Evolutionary conservation across 1,284 basidiomycete genomes (phyloP), one percentile per base, ranked within the genome.

Genomic region (Tausonia pullulans): DNA sequence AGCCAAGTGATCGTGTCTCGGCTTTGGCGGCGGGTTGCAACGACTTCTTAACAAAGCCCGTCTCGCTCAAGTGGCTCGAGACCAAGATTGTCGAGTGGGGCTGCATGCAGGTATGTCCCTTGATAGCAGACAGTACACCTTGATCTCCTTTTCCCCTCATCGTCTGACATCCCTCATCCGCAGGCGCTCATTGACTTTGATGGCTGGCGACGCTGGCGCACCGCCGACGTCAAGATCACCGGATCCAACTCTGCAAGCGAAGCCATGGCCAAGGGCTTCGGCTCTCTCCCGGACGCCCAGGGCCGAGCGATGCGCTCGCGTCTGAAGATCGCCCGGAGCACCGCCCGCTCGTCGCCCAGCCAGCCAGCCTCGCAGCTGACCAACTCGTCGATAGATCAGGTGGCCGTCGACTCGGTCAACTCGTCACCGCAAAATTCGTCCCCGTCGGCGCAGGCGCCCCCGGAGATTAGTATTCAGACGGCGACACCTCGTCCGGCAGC

Each of bases 11-110:
- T 80, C 85, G 96, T 79, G 91, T 97, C 49, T 87, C 87, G 39
- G 96, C 96, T 14, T 83, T 99, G 8, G 94, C 90, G 0, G 96
- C 96, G 0, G 96, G 96, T 3, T 99, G 96, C 78, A 98, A 99
- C 72, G 96, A 99, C 75, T 99, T 98, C 77, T 78, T 99, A 64
- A 98, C 94, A 58, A 98, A 99, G 73, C 96, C 96, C 0, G 95
- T 98, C 44, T 91, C 89, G 9, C 79, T 96, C 27, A 82, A 88
- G 59, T 99, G 96, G 96, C 80, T 99, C 61, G 93, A 98, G 75
- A 90, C 87, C 79, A 99, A 99, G 81, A 94, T 98, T 71, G 89
- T 96, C 68, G 96, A 99, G 75, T 99, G 96, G 96, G 95, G 81
- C 4, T 80, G 76, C 64, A 77, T 77, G 75, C 76, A 77, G 71